Evolutionary conservation across 2,329 filamentous ascomycete genomes (phyloP), one percentile per base, ranked within the genome.

Genomic region (Didymellaceae sp.): DNA sequence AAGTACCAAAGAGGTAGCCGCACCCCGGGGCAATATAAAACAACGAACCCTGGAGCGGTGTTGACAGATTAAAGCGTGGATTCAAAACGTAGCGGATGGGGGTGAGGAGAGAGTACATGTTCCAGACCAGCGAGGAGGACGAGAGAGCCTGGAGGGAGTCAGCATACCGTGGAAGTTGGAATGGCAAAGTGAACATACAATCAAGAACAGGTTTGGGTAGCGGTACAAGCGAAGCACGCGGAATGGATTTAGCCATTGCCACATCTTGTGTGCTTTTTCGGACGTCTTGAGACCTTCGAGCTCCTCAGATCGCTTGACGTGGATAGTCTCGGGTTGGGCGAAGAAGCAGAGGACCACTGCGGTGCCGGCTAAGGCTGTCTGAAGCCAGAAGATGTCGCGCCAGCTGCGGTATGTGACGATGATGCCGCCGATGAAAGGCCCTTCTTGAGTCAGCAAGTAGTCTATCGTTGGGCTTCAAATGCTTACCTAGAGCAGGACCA

Each of bases 301-400:
- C 32, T 90, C 86, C 6, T 81, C 75, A 16, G 83, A 82, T 49
- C 82, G 82, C 63, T 81, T 84, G 53, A 82, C 79, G 49, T 87
- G 86, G 41, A 89, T 87, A 0, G 88, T 92, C 67, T 92, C 88
- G 0, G 87, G 86, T 9, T 91, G 79, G 10, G 90, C 74, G 59
- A 89, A 84, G 57, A 84, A 80, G 24, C 88, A 80, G 0, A 86
- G 80, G 0, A 86, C 16, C 0, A 80, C 77, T 1, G 83, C 86
- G 0, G 81, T 65, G 2, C 82, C 87, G 0, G 85, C 86, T 5
- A 91, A 77, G 0, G 82, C 88, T 0, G 86, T 84, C 65, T 91
- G 88, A 0, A 92, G 76, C 85, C 87, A 91, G 74, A 91, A 91
- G 44, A 91, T 90, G 32, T 83, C 82, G 14, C 87, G 80, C 89